Evolutionary conservation across 441 rosid genomes (phyloP), one percentile per base, ranked within the genome.

Genomic region (Viola pubescens): DNA sequence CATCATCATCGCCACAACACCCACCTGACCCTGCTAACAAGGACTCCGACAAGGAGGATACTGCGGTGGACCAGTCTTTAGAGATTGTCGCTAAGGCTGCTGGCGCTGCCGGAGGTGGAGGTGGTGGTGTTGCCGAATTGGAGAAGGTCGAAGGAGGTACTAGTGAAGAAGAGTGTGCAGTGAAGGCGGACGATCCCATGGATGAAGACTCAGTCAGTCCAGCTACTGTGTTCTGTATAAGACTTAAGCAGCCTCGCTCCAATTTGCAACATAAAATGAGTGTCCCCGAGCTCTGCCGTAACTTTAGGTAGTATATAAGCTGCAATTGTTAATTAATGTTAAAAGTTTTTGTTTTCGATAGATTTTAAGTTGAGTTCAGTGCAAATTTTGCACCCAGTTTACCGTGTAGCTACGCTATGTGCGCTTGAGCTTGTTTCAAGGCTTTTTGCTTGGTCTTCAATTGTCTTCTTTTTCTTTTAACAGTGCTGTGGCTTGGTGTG

Each of bases 401-500:
- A 26, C 34, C 3, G 34, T 26, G 34, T 26, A 26, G 34, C 34
- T 26, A 26, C 34, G 34, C 3, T 26, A 9, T 4, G 49, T 8
- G 49, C 11, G n/a, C 34, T 46, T 46, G 49, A 9, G 49, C 49
- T 46, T 9, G 49, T 12, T 6, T 46, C 5, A 4, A 4, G n/a
- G 9, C n/a, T 9, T 9, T 3, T 8, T 9, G 2, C 10, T 9
- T 46, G 46, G 5, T n/a, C 7, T 7, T 61, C 3, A 3, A 4
- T 54, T 7, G 16, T 26, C 10, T 58, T 14, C 43, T 47, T 34
- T 6, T 62, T 48, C 10, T 47, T 51, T 50, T 69, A 63, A 4
- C 73, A 94, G 99, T 81, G 97, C 96, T 10, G 96, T 94, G 75
- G 90, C 99, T 54, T 94, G 99, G 99, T 94, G 97, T 73, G 99